Percentiles rank a stretch among this genome's conserved stretches.
Evolutionary conservation across 768 basidiomycete species (phyloP).

Genomic region (Chalciporus pseudorubinellus): DNA sequence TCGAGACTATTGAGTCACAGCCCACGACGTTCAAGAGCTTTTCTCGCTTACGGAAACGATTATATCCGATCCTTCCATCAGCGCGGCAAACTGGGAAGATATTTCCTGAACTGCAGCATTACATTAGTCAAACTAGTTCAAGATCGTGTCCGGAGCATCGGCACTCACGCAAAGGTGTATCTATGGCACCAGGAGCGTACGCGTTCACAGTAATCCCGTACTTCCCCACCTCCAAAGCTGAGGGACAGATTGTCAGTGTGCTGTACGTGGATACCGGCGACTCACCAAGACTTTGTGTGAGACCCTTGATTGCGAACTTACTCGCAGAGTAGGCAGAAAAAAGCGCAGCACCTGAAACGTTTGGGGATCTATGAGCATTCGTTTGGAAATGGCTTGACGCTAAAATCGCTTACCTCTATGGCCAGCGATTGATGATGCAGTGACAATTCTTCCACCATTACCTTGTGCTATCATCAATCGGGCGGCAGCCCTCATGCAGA

Average conservation of each 20-base stretch:
- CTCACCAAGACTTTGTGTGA: slow-evolving; percentile 31
- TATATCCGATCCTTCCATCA: neutral
- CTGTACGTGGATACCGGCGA: neutral
- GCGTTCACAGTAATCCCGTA: slow-evolving; percentile 26
- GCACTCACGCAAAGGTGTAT: slow-evolving; percentile 10
- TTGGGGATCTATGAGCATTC: neutral
- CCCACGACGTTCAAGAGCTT: neutral
- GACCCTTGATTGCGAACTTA: slow-evolving; percentile 39
- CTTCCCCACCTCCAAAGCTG: slow-evolving; percentile 9
- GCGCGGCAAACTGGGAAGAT: neutral
- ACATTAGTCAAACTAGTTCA: neutral
- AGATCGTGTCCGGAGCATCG: neutral
- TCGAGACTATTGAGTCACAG: neutral
- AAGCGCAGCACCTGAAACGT: slow-evolving; percentile 16
- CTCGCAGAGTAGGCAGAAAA: slow-evolving; percentile 28
- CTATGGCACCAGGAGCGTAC: slow-evolving; percentile 17
- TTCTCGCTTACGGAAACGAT: neutral
- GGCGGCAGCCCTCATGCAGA: slow-evolving; percentile 43
- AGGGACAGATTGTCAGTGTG: neutral
- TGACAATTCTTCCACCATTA: slow-evolving; percentile 42
- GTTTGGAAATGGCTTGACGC: neutral
- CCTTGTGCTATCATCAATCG: slow-evolving; percentile 44
- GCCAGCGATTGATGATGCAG: slow-evolving; percentile 1
- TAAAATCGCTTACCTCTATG: neutral
- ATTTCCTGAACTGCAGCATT: neutral